Conservation (phyloP, 148 eudicot genomes). For the Vaccinium macrocarpon region DNA sequence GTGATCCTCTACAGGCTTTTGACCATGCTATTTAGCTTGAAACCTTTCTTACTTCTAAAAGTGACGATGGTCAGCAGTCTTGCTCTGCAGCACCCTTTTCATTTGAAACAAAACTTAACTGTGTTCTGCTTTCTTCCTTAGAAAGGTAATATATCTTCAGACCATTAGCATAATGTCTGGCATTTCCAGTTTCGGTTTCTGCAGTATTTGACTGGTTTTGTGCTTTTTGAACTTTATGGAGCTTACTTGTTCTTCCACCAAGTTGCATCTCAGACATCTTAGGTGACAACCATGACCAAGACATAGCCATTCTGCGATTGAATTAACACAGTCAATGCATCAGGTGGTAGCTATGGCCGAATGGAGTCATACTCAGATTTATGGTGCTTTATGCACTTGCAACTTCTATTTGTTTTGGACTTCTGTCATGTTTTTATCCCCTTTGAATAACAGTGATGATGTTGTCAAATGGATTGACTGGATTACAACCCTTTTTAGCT, state of each 20-base stretch:
- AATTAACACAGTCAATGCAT: conserved; percentile 17
- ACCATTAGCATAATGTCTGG: conserved; percentile 17
- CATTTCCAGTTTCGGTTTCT: conserved; percentile 13
- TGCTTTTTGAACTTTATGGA: conserved; percentile 24
- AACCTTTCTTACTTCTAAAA: conserved; percentile 5
- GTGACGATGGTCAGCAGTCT: background rate
- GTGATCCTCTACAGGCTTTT: conserved; percentile 6
- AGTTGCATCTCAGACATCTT: conserved; percentile 18
- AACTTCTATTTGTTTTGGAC: background rate
- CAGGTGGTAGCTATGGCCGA: conserved; percentile 21
- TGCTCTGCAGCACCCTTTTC: conserved; percentile 2
- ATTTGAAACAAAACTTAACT: conserved; percentile 7
- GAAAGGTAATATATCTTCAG: conserved; percentile 11
- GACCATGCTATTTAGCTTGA: background rate
- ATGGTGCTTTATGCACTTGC: conserved; percentile 17
- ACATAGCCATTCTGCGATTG: conserved; percentile 25
- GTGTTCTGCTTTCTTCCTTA: background rate
- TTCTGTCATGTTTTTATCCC: background rate
- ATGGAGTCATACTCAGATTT: conserved; percentile 8
- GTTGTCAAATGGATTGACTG: background rate
- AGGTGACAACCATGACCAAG: conserved; percentile 20
- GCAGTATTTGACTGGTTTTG: conserved; percentile 20
- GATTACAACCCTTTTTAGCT: background rate
- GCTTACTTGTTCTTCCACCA: conserved; percentile 23
- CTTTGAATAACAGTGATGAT: conserved; percentile 4